phyloP scores from a whole-genome alignment of 331 rosid genomes.

The Malus hybrid region DNA sequence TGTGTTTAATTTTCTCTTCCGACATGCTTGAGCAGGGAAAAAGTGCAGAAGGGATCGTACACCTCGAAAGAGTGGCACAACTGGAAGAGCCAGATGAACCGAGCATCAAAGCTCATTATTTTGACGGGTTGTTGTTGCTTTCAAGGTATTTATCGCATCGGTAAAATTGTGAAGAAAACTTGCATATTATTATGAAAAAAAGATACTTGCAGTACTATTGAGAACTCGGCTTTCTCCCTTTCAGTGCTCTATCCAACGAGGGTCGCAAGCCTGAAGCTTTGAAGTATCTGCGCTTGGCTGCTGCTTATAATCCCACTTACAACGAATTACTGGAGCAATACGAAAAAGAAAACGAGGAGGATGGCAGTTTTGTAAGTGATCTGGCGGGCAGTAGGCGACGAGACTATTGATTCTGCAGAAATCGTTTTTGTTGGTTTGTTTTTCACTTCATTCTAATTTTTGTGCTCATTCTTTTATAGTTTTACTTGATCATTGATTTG shows the following conservation, averaged over 20 bases:
- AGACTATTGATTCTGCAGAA: constrained; percentile 36
- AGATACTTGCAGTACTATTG: not conserved
- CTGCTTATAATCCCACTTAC: constrained; percentile 61
- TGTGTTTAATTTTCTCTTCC: constrained; percentile 1
- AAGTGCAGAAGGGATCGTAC: constrained; percentile 51
- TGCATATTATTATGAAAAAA: not conserved
- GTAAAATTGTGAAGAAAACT: not conserved
- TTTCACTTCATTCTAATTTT: not conserved
- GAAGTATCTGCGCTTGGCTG: constrained; percentile 63
- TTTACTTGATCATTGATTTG: not conserved
- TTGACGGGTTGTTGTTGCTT: constrained; percentile 61
- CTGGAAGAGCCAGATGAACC: constrained; percentile 76
- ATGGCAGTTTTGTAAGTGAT: constrained; percentile 43
- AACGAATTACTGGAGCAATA: constrained; percentile 52
- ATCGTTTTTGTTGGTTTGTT: not conserved
- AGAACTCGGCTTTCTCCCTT: constrained; percentile 2
- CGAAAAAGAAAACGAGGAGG: constrained; percentile 54
- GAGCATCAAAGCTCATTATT: constrained; percentile 66
- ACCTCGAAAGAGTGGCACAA: constrained; percentile 69
- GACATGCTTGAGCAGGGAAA: constrained; percentile 48
- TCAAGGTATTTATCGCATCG: constrained; percentile 42
- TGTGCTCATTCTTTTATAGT: not conserved
- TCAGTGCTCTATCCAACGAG: constrained; percentile 57
- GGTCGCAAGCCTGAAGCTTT: constrained; percentile 78
- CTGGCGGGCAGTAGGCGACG: constrained; percentile 59